A percentile compares a stretch with the other conserved stretches of the same genome.
phyloP scores from a whole-genome alignment of 352 stramenopile species.

The Halophytophthora polymorphica region DNA sequence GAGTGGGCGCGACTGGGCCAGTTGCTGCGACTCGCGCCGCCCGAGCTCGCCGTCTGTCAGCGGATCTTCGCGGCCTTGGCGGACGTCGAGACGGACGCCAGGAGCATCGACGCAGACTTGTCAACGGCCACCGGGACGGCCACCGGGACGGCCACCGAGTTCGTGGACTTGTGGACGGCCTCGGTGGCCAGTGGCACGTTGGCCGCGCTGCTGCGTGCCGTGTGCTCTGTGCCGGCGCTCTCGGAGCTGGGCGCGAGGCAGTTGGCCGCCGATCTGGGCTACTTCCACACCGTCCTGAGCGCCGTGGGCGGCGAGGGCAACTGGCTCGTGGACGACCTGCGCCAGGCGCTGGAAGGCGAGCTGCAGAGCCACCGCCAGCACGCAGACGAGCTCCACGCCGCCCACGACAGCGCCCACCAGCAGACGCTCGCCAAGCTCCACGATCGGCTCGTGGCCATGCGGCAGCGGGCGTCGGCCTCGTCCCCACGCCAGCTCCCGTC shows the following conservation, averaged over 20 bases:
- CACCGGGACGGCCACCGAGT: conserved; percentile 36
- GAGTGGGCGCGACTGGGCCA: conserved; percentile 56
- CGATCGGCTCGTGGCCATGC: conserved; percentile 35
- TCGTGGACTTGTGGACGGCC: conserved; percentile 79
- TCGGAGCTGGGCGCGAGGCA: conserved; percentile 58
- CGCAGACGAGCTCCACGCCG: conserved; percentile 24
- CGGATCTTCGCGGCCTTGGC: conserved; percentile 31
- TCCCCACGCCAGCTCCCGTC: conserved; percentile 14
- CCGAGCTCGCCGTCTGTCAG: conserved; percentile 45
- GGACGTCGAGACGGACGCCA: conserved; percentile 4
- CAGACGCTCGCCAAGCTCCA: conserved; percentile 51
- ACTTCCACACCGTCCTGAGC: conserved; percentile 80
- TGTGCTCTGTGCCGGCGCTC: conserved; percentile 58
- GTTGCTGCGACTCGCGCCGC: conserved; percentile 37
- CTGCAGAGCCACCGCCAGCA: conserved; percentile 28
- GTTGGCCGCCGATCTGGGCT: conserved; percentile 64
- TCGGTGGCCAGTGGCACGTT: conserved; percentile 62
- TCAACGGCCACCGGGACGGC: conserved; percentile 18
- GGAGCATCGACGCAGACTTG: conserved; percentile 8
- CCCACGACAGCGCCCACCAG: conserved; percentile 19
- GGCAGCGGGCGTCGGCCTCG: conserved; percentile 21
- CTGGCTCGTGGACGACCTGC: conserved; percentile 51
- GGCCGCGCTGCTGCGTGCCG: conserved; percentile 43
- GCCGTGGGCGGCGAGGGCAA: conserved; percentile 60
- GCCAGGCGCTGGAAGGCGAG: conserved; percentile 37